These are phyloP conservation scores for Bifiguratus adelaidae DNA, from an alignment of 192 early-diverging fungal genomes.

Conservation along the genomic window DNA sequence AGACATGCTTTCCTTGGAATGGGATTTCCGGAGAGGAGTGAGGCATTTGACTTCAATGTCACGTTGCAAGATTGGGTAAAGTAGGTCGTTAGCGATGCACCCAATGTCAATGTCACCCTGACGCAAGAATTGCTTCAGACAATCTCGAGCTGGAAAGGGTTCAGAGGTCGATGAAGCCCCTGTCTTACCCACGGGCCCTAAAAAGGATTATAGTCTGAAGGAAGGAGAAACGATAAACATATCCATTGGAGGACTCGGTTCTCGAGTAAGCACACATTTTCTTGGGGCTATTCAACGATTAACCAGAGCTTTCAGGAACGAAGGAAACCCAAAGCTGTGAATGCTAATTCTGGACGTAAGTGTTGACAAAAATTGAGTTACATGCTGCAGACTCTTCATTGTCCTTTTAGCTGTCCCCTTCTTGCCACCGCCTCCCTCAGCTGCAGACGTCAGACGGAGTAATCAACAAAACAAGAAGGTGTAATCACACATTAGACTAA, in stretches of 20 bases:
- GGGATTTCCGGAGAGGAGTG: slow-evolving; percentile 71
- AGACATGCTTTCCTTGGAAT: slow-evolving; percentile 78
- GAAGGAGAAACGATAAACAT: slow-evolving; percentile 73
- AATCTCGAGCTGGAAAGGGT: slow-evolving; percentile 38
- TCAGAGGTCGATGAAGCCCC: slow-evolving; percentile 13
- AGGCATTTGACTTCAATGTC: slow-evolving; percentile 88
- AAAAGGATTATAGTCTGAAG: slow-evolving; percentile 69
- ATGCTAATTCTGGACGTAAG: not conserved
- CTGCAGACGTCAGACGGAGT: slow-evolving; percentile 22
- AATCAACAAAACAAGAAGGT: slow-evolving; percentile 12
- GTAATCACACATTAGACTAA: too few relatives aligned
- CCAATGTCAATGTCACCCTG: too few relatives aligned
- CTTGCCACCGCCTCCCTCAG: slow-evolving; percentile 23
- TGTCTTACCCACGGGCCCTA: slow-evolving; percentile 27
- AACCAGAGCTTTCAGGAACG: not conserved
- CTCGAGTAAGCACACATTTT: not conserved
- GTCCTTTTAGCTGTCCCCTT: too few relatives aligned
- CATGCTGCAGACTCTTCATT: too few relatives aligned
- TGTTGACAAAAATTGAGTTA: too few relatives aligned
- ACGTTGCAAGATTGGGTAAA: slow-evolving; percentile 74
- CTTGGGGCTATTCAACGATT: not conserved
- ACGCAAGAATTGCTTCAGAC: slow-evolving; percentile 22
- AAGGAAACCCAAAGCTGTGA: slow-evolving; percentile 1
- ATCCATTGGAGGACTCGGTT: slow-evolving; percentile 49
- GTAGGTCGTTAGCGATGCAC: slow-evolving; percentile 20